These are phyloP conservation scores for Moesziomyces parantarcticus DNA, from an alignment of 1,284 basidiomycete species.

Conservation along the genomic window DNA sequence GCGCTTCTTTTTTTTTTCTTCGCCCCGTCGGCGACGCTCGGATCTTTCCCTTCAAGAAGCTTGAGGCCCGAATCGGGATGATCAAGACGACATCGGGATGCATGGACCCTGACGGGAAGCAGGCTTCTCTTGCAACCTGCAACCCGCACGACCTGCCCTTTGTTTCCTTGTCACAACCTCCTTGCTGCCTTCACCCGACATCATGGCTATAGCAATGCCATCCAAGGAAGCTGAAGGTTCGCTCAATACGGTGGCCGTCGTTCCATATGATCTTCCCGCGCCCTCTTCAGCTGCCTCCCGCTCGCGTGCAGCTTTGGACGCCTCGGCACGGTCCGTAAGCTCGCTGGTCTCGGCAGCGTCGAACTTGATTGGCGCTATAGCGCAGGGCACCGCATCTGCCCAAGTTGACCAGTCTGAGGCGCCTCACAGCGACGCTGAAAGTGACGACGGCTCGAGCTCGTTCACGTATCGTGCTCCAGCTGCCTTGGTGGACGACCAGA, in stretches of 20 bases:
- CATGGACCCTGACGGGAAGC: constrained; percentile 19
- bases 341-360: constrained; percentile 28
- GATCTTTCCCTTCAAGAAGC: not conserved
- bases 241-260: constrained; percentile 40
- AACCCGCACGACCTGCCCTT: too few species aligned
- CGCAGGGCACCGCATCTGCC: constrained; percentile 18
- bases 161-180: too few species aligned
- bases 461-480: constrained; percentile 32
- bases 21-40: not conserved
- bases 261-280: constrained; percentile 17
- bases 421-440: constrained; percentile 3
- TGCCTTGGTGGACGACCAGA: not conserved
- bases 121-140: not conserved
- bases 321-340: constrained; percentile 4
- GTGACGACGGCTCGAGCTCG: constrained; percentile 33
- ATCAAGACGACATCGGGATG: constrained; percentile 3
- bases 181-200: not conserved
- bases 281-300: constrained; percentile 2
- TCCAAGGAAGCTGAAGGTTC: not conserved
- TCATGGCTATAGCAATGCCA: constrained; percentile 15
- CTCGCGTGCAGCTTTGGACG: constrained; percentile 1
- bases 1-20: constrained; percentile 2
- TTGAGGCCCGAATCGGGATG: constrained; percentile 4
- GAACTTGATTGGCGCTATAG: constrained; percentile 38
- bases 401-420: not conserved